Conservation (phyloP, 306 rosid genomes). For the Elaeagnus macrophylla region DNA sequence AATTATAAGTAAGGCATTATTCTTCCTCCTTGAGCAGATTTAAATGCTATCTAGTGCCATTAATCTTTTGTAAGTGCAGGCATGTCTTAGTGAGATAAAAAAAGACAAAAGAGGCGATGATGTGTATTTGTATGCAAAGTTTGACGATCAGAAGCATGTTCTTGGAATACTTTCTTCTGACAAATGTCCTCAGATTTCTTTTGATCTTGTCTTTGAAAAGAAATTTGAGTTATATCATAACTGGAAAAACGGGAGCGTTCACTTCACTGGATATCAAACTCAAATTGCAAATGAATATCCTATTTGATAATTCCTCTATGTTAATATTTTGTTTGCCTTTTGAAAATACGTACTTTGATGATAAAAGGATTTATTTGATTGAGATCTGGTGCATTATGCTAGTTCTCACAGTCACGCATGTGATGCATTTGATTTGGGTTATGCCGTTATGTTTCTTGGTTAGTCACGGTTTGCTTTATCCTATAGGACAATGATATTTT, state of each 20-base stretch:
- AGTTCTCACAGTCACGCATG: too few relatives aligned
- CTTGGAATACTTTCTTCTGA: slow-evolving; percentile 51
- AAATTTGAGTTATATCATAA: slow-evolving; percentile 61
- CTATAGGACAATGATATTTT: too few relatives aligned
- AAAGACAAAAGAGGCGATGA: slow-evolving; percentile 45
- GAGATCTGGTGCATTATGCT: too few relatives aligned
- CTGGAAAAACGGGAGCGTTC: slow-evolving; percentile 60
- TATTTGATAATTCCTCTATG: slow-evolving; percentile 20
- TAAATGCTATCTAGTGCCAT: slow-evolving; percentile 8
- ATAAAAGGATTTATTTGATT: too few relatives aligned
- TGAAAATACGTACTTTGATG: background rate
- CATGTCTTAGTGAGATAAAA: slow-evolving; percentile 44
- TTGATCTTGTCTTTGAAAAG: slow-evolving; percentile 51
- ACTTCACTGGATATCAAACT: slow-evolving; percentile 40
- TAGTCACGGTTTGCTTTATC: too few relatives aligned
- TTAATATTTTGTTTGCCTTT: slow-evolving; percentile 10
- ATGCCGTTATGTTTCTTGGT: too few relatives aligned
- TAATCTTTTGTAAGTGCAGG: slow-evolving; percentile 29
- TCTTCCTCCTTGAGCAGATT: too few relatives aligned
- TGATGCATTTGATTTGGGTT: too few relatives aligned
- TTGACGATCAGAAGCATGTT: slow-evolving; percentile 40
- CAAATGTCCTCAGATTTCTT: slow-evolving; percentile 45
- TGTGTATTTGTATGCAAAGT: slow-evolving; percentile 39
- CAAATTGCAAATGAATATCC: slow-evolving; percentile 30
- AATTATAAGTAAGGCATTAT: too few relatives aligned